Percentiles rank a stretch among this genome's conserved stretches.
phyloP scores from a whole-genome alignment of 176 grass and related monocot species.

The Ensete ventricosum region DNA sequence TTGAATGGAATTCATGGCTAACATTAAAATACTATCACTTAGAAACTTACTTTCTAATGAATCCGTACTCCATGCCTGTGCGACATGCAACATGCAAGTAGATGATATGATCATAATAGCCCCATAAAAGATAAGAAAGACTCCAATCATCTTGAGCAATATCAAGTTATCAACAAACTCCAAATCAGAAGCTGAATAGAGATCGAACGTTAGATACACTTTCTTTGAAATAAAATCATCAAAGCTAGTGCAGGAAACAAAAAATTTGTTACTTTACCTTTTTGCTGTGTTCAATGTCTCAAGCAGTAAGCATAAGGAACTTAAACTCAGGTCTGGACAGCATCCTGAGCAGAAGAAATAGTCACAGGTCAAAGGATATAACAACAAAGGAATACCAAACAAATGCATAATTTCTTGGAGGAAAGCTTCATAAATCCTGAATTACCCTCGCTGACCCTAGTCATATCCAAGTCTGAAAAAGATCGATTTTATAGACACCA shows the following conservation, averaged over 20 bases:
- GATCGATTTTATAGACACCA: too few relatives aligned
- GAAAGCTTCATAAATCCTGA: too few relatives aligned
- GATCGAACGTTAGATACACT: neutral
- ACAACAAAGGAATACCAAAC: too few relatives aligned
- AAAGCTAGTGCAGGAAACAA: neutral
- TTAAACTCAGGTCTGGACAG: too few relatives aligned
- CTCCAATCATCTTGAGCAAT: slow-evolving; percentile 4
- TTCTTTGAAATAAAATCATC: neutral
- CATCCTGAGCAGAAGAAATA: too few relatives aligned
- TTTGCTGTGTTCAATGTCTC: too few relatives aligned
- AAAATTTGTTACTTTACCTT: too few relatives aligned
- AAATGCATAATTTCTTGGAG: too few relatives aligned
- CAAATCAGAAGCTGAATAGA: neutral
- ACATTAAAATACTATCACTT: neutral
- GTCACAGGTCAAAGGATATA: too few relatives aligned
- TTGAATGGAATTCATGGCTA: neutral
- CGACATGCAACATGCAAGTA: slow-evolving; percentile 25
- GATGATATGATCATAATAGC: slow-evolving; percentile 35
- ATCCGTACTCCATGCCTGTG: slow-evolving; percentile 42
- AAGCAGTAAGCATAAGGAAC: too few relatives aligned
- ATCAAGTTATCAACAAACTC: neutral
- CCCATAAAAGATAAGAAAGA: slow-evolving; percentile 7
- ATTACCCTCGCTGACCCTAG: too few relatives aligned
- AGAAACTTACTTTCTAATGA: slow-evolving; percentile 56
- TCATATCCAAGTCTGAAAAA: too few relatives aligned